Evolutionary conservation across 768 basidiomycete genomes (phyloP), one percentile per base, ranked within the genome.

Genomic region (Udeniomyces megalosporus): DNA sequence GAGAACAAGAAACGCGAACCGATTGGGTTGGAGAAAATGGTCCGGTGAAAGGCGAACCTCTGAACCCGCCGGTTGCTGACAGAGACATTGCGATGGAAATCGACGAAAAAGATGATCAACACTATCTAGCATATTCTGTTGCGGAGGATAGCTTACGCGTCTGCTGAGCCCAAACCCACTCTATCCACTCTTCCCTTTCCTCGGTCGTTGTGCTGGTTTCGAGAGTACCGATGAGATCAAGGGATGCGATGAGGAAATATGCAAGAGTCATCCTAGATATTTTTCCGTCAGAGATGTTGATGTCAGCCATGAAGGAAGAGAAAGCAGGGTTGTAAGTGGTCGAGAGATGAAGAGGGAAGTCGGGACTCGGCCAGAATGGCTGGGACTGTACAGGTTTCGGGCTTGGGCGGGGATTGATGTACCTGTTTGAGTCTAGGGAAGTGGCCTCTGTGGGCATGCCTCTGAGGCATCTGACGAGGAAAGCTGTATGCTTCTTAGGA

Each of bases 131-230:
- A 54, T 24, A 15, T 38, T n/a, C 44, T 34, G 31, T 24, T 22
- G 31, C 6, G 24, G 24, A 47, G 46, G 35, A 3, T 24, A n/a
- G 73, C 77, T 66, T 44, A 85, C 87, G 74, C 47, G 78, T 80
- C 67, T 95, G 87, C 71, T 91, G 84, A 24, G 78, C 79, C 88
- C 92, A 99, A 52, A 97, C 80, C 92, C 92, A 96, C 59, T 81
- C 77, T 51, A 75, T 75, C 84, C 86, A 93, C 0, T 71, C 71
- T 46, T 79, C 72, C n/a, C 80, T 79, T 66, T 90, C 82, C 17
- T 70, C 67, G 7, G 76, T 70, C 10, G 71, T 78, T 1, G 78
- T 78, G 66, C 80, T 80, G 4, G 67, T 66, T 5, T 78, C 70
- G 1, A 84, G 65, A 0, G 75, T 70, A 2, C 78, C 82, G 11